These are phyloP conservation scores for Talaromyces sp. DNA, from an alignment of 2,329 filamentous ascomycete genomes.

Conservation along the genomic window DNA sequence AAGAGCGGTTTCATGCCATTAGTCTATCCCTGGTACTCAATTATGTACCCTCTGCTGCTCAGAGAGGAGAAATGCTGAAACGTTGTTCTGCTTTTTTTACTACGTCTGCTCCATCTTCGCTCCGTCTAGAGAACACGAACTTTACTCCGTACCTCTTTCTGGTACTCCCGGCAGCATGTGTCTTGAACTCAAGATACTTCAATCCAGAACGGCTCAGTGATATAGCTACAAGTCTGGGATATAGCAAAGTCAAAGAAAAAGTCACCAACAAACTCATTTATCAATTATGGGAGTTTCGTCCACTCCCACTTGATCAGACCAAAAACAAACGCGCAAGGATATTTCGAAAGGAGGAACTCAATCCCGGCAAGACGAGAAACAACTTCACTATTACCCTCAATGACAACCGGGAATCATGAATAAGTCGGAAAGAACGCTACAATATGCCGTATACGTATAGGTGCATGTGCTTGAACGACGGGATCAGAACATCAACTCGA, in stretches of 20 bases:
- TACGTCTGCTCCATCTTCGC: conserved; percentile 16
- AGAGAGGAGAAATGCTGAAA: conserved; percentile 79
- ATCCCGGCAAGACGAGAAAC: conserved; percentile 72
- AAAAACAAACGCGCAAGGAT: conserved; percentile 27
- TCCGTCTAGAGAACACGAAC: conserved; percentile 23
- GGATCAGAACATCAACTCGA: neutral
- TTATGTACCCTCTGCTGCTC: conserved; percentile 75
- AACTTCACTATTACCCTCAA: conserved; percentile 79
- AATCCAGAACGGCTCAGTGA: conserved; percentile 64
- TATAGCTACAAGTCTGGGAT: conserved; percentile 78
- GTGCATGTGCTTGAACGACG: neutral
- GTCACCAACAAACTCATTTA: conserved; percentile 80
- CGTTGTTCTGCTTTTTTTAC: conserved; percentile 69
- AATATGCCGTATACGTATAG: conserved; percentile 3
- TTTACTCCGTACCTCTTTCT: conserved; percentile 66
- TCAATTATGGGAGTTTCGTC: conserved; percentile 68
- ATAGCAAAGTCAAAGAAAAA: conserved; percentile 63
- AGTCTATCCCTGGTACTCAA: conserved; percentile 92
- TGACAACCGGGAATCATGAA: conserved; percentile 3
- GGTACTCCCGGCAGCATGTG: conserved; percentile 82
- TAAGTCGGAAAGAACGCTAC: conserved; percentile 5
- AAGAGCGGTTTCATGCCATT: conserved; percentile 79
- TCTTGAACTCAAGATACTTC: conserved; percentile 87
- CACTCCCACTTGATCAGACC: conserved; percentile 15
- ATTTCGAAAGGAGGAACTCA: conserved; percentile 72